These are phyloP conservation scores for Onygenales sp. DNA, from an alignment of 2,329 filamentous ascomycete genomes.

Conservation along the genomic window DNA sequence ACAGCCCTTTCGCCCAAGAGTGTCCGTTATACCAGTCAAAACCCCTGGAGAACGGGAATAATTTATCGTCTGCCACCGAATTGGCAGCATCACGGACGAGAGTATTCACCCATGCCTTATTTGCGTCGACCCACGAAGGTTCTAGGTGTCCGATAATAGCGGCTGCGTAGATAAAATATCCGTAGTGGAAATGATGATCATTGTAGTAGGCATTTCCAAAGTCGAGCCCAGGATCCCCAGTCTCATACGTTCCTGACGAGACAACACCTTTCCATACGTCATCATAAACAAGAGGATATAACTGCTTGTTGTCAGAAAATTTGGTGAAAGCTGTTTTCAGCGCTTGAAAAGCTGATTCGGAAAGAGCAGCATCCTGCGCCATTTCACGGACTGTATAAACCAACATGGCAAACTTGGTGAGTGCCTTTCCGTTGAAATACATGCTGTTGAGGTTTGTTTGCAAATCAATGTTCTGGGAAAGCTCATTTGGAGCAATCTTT, in stretches of 20 bases:
- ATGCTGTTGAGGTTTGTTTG: slow-evolving; percentile 74
- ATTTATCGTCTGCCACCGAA: slow-evolving; percentile 57
- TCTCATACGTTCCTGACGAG: slow-evolving; percentile 62
- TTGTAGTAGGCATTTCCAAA: slow-evolving; percentile 81
- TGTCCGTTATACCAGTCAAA: slow-evolving; percentile 97
- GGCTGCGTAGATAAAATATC: slow-evolving; percentile 81
- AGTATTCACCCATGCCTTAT: slow-evolving; percentile 71
- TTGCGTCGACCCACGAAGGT: slow-evolving; percentile 60
- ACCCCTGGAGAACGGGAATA: slow-evolving; percentile 70
- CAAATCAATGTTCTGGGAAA: slow-evolving; percentile 63
- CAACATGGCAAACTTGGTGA: slow-evolving; percentile 67
- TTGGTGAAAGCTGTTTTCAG: slow-evolving; percentile 58
- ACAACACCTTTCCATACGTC: slow-evolving; percentile 68
- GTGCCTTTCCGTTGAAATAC: slow-evolving; percentile 84
- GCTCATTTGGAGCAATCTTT: slow-evolving; percentile 58
- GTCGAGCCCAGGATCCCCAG: slow-evolving; percentile 60
- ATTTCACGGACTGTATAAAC: slow-evolving; percentile 58
- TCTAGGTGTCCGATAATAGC: slow-evolving; percentile 76
- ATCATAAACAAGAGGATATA: slow-evolving; percentile 50
- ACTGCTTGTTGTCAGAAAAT: slow-evolving; percentile 60
- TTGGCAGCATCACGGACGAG: slow-evolving; percentile 80
- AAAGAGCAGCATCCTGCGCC: slow-evolving; percentile 48
- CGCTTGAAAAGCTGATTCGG: slow-evolving; percentile 48
- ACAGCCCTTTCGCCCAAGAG: slow-evolving; percentile 67
- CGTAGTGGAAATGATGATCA: slow-evolving; percentile 57